phyloP scores from a whole-genome alignment of 352 stramenopile genomes.

The Phytophthora citrophthora region DNA sequence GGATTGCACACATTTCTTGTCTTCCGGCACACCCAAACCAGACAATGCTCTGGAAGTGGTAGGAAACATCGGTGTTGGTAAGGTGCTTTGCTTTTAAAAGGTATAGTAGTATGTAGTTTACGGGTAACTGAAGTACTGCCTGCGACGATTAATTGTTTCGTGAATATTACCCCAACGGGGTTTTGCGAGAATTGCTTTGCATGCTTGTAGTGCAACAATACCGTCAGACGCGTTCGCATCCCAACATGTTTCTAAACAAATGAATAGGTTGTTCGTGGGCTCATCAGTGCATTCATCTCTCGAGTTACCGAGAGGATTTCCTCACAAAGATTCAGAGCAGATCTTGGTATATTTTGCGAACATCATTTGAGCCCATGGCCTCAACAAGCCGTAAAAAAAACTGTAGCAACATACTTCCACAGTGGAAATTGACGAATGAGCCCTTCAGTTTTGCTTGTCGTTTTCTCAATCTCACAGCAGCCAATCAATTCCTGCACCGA shows the following conservation, averaged over 20 bases:
- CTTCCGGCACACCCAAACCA: too few relatives aligned
- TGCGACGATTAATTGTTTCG: too few relatives aligned
- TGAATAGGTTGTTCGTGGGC: conserved; percentile 21
- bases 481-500: conserved; percentile 29
- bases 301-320: conserved; percentile 84
- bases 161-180: too few relatives aligned
- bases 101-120: too few relatives aligned
- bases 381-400: background rate
- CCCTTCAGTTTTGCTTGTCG: background rate
- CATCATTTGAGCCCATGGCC: conserved; percentile 55
- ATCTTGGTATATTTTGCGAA: conserved; percentile 86
- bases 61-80: too few relatives aligned
- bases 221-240: too few relatives aligned
- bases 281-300: conserved; percentile 82
- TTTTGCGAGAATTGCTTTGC: too few relatives aligned
- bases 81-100: too few relatives aligned
- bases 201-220: too few relatives aligned
- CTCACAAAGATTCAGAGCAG: conserved; percentile 83
- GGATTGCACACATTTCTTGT: conserved; percentile 1
- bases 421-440: conserved; percentile 27
- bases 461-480: background rate
- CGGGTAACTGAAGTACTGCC: too few relatives aligned
- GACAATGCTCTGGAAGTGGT: too few relatives aligned
- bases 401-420: background rate
- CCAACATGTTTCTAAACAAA: too few relatives aligned